A percentile compares a stretch with the other conserved stretches of the same genome.
These are phyloP conservation scores for Curvularia verruculosa DNA, from an alignment of 2,329 filamentous ascomycete genomes.

Conservation along the genomic window DNA sequence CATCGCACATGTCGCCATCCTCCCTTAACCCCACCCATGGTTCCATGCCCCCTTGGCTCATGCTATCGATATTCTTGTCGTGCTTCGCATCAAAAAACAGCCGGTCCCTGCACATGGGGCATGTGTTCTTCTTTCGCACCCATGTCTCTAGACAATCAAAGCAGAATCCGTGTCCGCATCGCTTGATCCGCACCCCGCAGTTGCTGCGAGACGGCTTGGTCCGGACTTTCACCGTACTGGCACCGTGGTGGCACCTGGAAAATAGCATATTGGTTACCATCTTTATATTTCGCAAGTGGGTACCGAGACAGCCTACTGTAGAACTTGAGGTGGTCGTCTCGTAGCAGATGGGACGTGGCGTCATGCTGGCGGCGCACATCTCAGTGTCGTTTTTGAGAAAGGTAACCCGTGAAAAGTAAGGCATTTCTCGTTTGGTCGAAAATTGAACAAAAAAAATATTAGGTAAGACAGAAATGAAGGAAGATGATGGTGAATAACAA, in stretches of 20 bases:
- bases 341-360: neutral
- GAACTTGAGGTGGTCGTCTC: neutral
- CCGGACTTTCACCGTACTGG: neutral
- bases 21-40: neutral
- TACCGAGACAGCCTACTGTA: neutral
- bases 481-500: neutral
- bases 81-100: neutral
- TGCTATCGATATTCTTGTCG: neutral
- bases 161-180: slow-evolving; percentile 8
- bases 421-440: neutral
- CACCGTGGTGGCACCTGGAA: neutral
- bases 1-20: neutral
- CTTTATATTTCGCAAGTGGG: neutral
- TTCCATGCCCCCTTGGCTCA: neutral
- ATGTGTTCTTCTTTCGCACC: slow-evolving; percentile 1
- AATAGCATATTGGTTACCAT: neutral
- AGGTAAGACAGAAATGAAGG: neutral
- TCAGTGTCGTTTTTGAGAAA: neutral
- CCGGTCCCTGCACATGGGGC: slow-evolving; percentile 3
- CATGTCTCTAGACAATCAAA: slow-evolving; percentile 3
- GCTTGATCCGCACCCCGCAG: slow-evolving; percentile 1
- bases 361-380: neutral
- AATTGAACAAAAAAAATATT: too few relatives aligned
- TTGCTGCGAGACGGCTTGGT: neutral
- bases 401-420: neutral